phyloP scores from a whole-genome alignment of 371 early-diverging fungal genomes.

The Choanephora cucurbitarum region DNA sequence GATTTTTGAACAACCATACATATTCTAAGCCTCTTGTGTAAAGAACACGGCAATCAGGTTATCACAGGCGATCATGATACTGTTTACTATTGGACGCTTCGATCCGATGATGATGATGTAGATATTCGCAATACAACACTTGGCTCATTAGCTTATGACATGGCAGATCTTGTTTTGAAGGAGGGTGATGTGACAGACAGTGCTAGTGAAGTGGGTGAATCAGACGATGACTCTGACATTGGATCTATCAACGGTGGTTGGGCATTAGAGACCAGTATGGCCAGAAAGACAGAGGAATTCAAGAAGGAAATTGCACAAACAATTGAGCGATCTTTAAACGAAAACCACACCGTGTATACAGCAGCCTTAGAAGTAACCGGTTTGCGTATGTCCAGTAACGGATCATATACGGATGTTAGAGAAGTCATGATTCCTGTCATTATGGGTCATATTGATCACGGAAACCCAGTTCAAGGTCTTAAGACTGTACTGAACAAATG shows the following conservation, averaged over 20 bases:
- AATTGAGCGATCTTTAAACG: constrained; percentile 78
- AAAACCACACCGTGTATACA: constrained; percentile 75
- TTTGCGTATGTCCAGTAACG: constrained; percentile 87
- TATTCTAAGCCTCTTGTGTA: background rate
- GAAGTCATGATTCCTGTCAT: constrained; percentile 70
- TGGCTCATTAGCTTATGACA: constrained; percentile 47
- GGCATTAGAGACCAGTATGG: constrained; percentile 32
- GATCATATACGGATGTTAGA: constrained; percentile 80
- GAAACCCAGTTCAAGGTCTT: constrained; percentile 36
- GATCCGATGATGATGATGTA: constrained; percentile 45
- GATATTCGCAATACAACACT: constrained; percentile 50
- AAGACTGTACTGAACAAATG: constrained; percentile 63
- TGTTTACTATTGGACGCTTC: constrained; percentile 53
- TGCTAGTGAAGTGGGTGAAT: constrained; percentile 58
- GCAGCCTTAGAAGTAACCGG: constrained; percentile 89
- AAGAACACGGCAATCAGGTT: constrained; percentile 23
- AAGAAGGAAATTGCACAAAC: constrained; percentile 80
- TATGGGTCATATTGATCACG: constrained; percentile 57
- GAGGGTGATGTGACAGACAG: constrained; percentile 52
- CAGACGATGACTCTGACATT: constrained; percentile 53
- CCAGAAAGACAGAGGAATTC: constrained; percentile 64
- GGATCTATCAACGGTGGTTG: constrained; percentile 40
- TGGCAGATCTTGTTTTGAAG: constrained; percentile 42
- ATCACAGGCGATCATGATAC: constrained; percentile 43
- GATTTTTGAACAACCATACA: too few species aligned